These are phyloP conservation scores for Alopecurus myosuroides DNA, from an alignment of 176 grass and related monocot genomes.

Conservation along the genomic window DNA sequence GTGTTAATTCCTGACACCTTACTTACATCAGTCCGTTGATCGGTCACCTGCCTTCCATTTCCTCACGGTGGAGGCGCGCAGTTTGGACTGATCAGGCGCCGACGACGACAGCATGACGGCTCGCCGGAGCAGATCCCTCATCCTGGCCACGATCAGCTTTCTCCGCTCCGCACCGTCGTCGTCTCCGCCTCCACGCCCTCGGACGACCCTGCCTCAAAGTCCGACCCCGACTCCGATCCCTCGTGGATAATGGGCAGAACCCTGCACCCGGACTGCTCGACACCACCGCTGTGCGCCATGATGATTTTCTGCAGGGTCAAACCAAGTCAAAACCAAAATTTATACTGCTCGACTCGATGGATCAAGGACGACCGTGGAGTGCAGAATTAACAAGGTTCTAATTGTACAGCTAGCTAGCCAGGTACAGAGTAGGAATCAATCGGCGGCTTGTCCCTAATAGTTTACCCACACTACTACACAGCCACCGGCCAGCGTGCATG, in stretches of 20 bases:
- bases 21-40: neutral
- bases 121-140: conserved; percentile 28
- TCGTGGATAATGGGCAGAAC: conserved; percentile 19
- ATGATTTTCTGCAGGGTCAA: too few species aligned
- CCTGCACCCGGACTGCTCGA: neutral
- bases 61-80: conserved; percentile 10
- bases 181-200: neutral
- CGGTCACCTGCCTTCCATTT: conserved; percentile 20
- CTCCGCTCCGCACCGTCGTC: neutral
- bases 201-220: neutral
- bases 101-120: neutral
- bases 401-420: too few species aligned
- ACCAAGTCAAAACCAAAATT: too few species aligned
- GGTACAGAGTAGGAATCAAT: too few species aligned
- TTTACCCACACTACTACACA: too few species aligned
- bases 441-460: too few species aligned
- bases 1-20: neutral
- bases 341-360: too few species aligned
- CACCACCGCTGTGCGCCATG: too few species aligned
- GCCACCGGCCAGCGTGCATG: too few species aligned
- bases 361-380: too few species aligned
- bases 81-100: neutral
- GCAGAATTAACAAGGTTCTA: too few species aligned
- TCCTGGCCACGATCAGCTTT: conserved; percentile 11
- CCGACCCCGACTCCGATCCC: neutral